Base-by-base conservation (phyloP, 2,329 filamentous ascomycete species). In the Alternaria brassicicola region DNA sequence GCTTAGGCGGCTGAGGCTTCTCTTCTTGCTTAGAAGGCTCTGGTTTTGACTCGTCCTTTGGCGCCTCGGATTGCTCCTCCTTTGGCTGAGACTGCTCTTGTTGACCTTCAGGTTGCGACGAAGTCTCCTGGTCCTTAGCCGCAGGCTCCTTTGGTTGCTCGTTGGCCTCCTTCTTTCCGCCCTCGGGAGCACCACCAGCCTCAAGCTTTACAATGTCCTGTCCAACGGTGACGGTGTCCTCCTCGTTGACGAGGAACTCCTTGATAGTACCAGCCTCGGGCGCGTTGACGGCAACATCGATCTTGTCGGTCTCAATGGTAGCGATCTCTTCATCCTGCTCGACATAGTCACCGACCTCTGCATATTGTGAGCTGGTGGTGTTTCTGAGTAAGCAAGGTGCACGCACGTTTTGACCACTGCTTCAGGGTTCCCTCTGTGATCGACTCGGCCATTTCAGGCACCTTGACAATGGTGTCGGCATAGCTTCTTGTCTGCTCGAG, bases 271-370 rank as follows among this genome's bases (percentile, higher is more conserved):
- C 95, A 38, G 94, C 88, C 70, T 94, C 89, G 7, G 95, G 92
- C 15, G 95, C 93, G 79, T 97, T 98, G 74, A 99, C 93, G 25
- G 94, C 89, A 43, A 99, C 92, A 78, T 99, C 95, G 75, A 98
- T 98, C 93, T 99, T 99, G 85, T 99, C 95, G 13, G 95, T 99
- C 81, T 99, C 95, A 74, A 99, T 99, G 48, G 94, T 97, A 30
- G 95, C 95, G 78, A 99, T 94, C 79, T 99, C 95, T 81, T 98
- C 95, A 75, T 99, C 95, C 72, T 89, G 89, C 82, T 96, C 93
- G 51, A 99, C 93, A 71, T 88, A 93, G 78, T 99, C 95, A 73
- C 95, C 95, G 70, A 97, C 83, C 81, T 94, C 84, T 87, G 65
- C 57, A 38, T 9, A 26, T 30, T 36, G 49, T 75, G 53, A 58